Base-by-base conservation (phyloP, 2,329 filamentous ascomycete species). In the Trichoderma oligosporum region DNA sequence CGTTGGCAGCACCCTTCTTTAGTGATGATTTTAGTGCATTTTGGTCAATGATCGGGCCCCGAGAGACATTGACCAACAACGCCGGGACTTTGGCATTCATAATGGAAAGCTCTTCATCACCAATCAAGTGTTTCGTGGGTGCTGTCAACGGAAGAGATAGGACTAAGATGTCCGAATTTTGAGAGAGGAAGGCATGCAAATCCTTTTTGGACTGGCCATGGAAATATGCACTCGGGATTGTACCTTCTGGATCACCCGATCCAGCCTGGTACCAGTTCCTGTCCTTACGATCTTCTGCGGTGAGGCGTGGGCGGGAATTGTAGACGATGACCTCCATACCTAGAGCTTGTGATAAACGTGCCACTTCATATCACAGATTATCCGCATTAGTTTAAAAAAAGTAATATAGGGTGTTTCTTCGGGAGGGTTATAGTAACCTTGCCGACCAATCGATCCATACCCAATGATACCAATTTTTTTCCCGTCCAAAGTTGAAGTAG, bases 271-370 rank as follows among this genome's bases (percentile, higher is more conserved):
- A 42, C 49, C 49, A 53, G 27, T 53, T 53, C 24, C 16, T 35
- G 38, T 53, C 49, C 14, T 53, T 53, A 38, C 49, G 49, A n/a
- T 53, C 49, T 4, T 53, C 49, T 3, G 36, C 27, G 8, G 49
- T 53, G n/a, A 33, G 11, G 5, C 49, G 49, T 6, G 49, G 49
- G 2, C 49, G 49, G 20, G 49, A 53, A 18, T 53, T 53, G 49
- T 53, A 53, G 49, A 33, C 49, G 3, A 53, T 8, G 2, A 53
- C 16, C 7, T 53, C 49, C 49, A 53, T 33, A 2, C 49, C 27
- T 1, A 53, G 29, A 18, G 49, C 49, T 7, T 53, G 38, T 24
- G 49, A 7, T 24, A 53, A 4, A 1, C 27, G 49, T 20, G 49
- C 49, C 36, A 53, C 49, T 53, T 24, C 3, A 2, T 2, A 6